Evolutionary conservation across 2,329 filamentous ascomycete genomes (phyloP), one percentile per base, ranked within the genome.

Genomic region (Colletotrichum sp.): DNA sequence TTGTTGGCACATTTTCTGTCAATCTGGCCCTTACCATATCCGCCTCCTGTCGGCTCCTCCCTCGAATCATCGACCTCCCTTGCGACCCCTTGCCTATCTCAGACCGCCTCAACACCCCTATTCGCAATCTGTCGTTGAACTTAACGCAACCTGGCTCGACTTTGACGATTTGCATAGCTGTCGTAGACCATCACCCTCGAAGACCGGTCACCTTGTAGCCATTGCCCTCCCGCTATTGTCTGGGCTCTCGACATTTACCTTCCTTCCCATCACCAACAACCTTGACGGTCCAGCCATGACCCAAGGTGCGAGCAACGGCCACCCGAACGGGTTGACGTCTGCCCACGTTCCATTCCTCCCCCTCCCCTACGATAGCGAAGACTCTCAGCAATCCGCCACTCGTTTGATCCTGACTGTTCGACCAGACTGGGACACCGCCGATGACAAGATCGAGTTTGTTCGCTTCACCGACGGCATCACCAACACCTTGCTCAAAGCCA

Each of bases 401-500:
- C 91, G 91, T 78, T 92, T 99, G 78, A 93, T 98, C 81, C 89
- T 95, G 80, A 91, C 95, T 32, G 89, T 98, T 77, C 91, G 93
- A 76, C 96, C 96, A 13, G 92, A 98, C 80, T 99, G 97, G 97
- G 90, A 92, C 79, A 90, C 90, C 64, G 88, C 91, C 44, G 92
- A 93, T 78, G 94, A 95, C 73, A 91, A 93, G 59, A 90, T 99
- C 80, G 93, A 97, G 81, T 95, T 99, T 83, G 90, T 95, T 79
- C 93, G 95, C 78, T 99, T 99, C 88, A 99, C 96, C 52, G 97
- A 99, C 82, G 97, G 97, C 82, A 99, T 99, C 87, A 99, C 97
- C 79, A 99, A 99, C 86, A 99, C 96, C 66, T 88, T 96, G 65
- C 89, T 96, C 78, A 96, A 96, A 84, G 93, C 93, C n/a, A 86